These are phyloP conservation scores for Lodderomyces elongisporus DNA, from an alignment of 1,139 yeast genomes.

Conservation along the genomic window DNA sequence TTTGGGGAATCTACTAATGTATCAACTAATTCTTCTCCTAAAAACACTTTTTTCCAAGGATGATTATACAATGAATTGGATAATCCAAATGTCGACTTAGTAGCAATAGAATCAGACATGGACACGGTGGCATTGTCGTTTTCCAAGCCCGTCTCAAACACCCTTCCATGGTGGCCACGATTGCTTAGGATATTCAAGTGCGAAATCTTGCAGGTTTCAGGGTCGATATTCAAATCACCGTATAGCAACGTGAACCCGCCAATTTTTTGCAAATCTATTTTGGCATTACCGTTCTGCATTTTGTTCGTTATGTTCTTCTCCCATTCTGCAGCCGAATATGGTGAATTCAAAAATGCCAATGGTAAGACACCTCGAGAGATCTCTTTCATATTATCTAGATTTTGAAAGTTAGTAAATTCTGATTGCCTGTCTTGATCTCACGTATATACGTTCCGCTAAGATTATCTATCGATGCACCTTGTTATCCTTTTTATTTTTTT, in stretches of 20 bases:
- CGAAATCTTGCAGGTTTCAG: constrained; percentile 20
- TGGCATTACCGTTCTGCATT: constrained; percentile 18
- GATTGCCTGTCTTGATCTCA: neutral
- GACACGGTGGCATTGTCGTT: neutral
- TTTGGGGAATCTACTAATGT: constrained; percentile 30
- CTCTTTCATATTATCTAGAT: constrained; percentile 27
- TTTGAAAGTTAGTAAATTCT: constrained; percentile 1
- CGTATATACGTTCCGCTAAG: too few relatives aligned
- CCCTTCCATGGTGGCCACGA: constrained; percentile 38
- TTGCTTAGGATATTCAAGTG: constrained; percentile 50
- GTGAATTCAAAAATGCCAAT: constrained; percentile 45
- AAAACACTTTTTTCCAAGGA: constrained; percentile 70
- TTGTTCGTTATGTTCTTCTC: constrained; percentile 25
- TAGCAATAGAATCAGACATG: constrained; percentile 9
- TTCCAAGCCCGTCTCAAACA: constrained; percentile 17
- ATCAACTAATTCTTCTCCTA: constrained; percentile 46
- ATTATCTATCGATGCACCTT: too few relatives aligned
- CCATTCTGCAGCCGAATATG: constrained; percentile 44
- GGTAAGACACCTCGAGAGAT: constrained; percentile 76
- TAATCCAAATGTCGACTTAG: constrained; percentile 42
- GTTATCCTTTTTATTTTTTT: too few relatives aligned
- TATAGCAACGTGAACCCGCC: constrained; percentile 85
- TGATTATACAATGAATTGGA: constrained; percentile 59
- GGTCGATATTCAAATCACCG: constrained; percentile 46
- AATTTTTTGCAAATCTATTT: constrained; percentile 39